Percentiles rank a stretch among this genome's conserved stretches.
Conservation (phyloP, 2,329 filamentous ascomycete genomes). For the Scedosporium dehoogii region DNA sequence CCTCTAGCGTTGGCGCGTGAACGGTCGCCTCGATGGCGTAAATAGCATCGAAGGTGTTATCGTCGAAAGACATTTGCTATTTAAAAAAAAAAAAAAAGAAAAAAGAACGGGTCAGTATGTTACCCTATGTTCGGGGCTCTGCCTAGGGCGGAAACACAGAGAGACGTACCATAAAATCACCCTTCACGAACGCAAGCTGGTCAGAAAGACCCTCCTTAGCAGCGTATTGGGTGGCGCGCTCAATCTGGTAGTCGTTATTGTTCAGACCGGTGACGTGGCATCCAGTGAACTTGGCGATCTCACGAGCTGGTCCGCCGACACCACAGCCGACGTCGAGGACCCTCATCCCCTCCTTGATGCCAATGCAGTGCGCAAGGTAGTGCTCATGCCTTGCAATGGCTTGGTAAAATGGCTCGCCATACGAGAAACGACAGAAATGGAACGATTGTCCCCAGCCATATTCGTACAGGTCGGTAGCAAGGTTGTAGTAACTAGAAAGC, state of each 20-base stretch:
- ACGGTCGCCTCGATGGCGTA: slow-evolving; percentile 97
- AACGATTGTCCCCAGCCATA: slow-evolving; percentile 95
- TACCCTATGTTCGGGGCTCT: neutral
- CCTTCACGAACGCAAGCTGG: slow-evolving; percentile 82
- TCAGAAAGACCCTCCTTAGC: slow-evolving; percentile 68
- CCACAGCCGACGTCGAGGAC: slow-evolving; percentile 95
- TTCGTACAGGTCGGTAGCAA: slow-evolving; percentile 93
- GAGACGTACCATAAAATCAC: slow-evolving; percentile 74
- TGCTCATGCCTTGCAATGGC: slow-evolving; percentile 96
- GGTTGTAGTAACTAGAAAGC: slow-evolving; percentile 72
- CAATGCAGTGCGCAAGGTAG: slow-evolving; percentile 86
- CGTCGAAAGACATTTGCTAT: slow-evolving; percentile 87
- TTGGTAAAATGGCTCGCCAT: slow-evolving; percentile 78
- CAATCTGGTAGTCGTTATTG: slow-evolving; percentile 99
- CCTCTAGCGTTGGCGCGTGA: slow-evolving; percentile 82
- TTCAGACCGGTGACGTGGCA: slow-evolving; percentile 86
- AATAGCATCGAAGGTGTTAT: slow-evolving; percentile 86
- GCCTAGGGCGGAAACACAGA: neutral
- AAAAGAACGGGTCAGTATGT: neutral
- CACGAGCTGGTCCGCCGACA: slow-evolving; percentile 87
- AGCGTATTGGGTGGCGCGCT: slow-evolving; percentile 81
- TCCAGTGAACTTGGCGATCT: slow-evolving; percentile 93
- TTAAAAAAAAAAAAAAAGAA: slow-evolving; percentile 4
- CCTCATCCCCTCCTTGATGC: slow-evolving; percentile 74
- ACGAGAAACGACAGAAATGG: slow-evolving; percentile 92